Percentiles rank a stretch among this genome's conserved stretches.
These are phyloP conservation scores for Backusella tuberculispora DNA, from an alignment of 192 early-diverging fungal species.

Conservation along the genomic window DNA sequence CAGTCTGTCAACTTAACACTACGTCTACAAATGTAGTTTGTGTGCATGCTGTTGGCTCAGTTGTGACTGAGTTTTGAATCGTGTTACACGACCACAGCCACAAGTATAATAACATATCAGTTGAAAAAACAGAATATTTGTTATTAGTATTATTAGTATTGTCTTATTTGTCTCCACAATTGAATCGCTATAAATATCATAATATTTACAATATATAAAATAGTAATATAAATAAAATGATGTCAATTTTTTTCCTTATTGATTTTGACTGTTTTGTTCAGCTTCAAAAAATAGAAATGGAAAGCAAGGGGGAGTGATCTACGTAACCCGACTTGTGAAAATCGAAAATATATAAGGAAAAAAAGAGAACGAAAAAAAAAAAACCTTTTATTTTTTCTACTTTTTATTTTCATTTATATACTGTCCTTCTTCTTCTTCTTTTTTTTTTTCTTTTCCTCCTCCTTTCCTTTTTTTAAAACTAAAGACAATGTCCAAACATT, in stretches of 20 bases:
- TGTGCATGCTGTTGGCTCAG: not conserved
- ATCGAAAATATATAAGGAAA: not conserved
- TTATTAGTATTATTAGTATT: not conserved
- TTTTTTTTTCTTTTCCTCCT: not conserved
- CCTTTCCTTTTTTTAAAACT: not conserved
- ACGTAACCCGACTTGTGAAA: slow-evolving; percentile 1
- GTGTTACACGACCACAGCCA: not conserved
- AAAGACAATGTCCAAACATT: not conserved
- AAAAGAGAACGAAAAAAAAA: not conserved
- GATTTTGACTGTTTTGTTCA: no score
- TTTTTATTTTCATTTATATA: not conserved
- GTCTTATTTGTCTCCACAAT: not conserved
- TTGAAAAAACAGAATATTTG: not conserved
- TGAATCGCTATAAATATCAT: not conserved
- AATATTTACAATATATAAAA: not conserved
- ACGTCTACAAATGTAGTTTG: not conserved
- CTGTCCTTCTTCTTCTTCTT: not conserved
- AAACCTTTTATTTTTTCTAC: not conserved
- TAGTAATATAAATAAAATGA: not conserved
- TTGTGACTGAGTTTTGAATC: not conserved
- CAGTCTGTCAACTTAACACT: not conserved
- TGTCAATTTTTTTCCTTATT: no score
- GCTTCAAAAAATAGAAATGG: not conserved
- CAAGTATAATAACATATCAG: not conserved
- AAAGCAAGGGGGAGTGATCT: not conserved